Evolutionary conservation across 495 filamentous ascomycete species (phyloP).

Genomic region (Neurospora sp.): DNA sequence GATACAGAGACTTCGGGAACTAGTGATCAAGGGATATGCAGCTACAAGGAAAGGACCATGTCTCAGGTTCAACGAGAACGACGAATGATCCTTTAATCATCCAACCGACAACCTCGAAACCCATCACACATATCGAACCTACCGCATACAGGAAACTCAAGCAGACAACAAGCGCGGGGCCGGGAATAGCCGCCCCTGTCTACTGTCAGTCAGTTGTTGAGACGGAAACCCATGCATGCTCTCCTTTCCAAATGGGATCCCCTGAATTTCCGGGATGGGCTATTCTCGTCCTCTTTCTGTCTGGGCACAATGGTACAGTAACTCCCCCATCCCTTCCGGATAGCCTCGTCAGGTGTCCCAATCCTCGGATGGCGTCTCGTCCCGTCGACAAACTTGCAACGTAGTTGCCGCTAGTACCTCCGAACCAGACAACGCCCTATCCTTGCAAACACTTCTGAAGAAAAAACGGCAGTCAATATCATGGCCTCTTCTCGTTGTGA

Average conservation of each 20-base stretch:
- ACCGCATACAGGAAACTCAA: neutral
- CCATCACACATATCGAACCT: neutral
- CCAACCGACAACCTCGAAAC: neutral
- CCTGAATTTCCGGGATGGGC: neutral
- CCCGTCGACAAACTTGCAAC: neutral
- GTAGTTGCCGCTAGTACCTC: neutral
- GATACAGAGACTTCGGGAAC: neutral
- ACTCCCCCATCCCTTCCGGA: neutral
- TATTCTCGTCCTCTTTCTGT: neutral
- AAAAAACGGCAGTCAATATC: neutral
- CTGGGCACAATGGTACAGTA: neutral
- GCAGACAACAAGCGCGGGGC: neutral
- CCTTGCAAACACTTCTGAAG: neutral
- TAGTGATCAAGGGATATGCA: neutral
- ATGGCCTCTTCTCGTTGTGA: neutral
- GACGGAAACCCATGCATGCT: neutral
- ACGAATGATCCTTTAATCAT: neutral
- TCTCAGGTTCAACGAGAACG: neutral
- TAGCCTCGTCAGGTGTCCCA: neutral
- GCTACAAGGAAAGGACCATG: neutral
- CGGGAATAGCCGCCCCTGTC: neutral
- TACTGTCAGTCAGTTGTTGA: neutral
- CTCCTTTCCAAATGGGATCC: neutral
- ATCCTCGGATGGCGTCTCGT: neutral
- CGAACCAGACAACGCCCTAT: neutral